Evolutionary conservation across 2,329 filamentous ascomycete species (phyloP).

Genomic region (Triangularia setosa): DNA sequence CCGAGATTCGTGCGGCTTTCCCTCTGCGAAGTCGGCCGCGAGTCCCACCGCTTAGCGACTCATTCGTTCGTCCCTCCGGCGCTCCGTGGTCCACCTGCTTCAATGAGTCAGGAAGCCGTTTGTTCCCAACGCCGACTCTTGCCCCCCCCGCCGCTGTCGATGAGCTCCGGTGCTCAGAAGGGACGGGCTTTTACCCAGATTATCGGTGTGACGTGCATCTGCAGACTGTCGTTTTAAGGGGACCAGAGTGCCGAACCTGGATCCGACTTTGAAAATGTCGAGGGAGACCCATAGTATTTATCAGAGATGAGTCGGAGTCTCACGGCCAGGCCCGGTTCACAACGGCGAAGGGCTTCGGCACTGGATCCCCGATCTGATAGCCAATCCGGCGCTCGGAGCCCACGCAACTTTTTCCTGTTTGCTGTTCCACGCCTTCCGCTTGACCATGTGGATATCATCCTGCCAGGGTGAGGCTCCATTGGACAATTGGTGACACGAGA

Average conservation of each 20-base stretch:
- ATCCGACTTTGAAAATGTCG: not conserved
- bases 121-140: not conserved
- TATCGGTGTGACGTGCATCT: not conserved
- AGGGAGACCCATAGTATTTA: not conserved
- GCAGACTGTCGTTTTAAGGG: not conserved
- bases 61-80: constrained; percentile 9
- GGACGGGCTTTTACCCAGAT: not conserved
- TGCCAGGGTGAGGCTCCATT: not conserved
- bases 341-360: not conserved
- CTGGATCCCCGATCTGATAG: not conserved
- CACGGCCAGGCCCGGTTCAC: constrained; percentile 13
- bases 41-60: constrained; percentile 1
- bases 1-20: not conserved
- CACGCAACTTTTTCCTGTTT: not conserved
- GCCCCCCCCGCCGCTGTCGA: not conserved
- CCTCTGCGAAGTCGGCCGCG: constrained; percentile 6
- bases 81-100: constrained; percentile 10
- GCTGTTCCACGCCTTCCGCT: not conserved
- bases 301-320: not conserved
- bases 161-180: constrained; percentile 18
- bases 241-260: constrained; percentile 4
- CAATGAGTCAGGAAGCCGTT: constrained; percentile 17
- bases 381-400: not conserved
- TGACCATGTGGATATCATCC: not conserved
- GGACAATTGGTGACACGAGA: not conserved